Base-by-base conservation (phyloP, 2,329 filamentous ascomycete species). In the Sclerotinia nivalis region DNA sequence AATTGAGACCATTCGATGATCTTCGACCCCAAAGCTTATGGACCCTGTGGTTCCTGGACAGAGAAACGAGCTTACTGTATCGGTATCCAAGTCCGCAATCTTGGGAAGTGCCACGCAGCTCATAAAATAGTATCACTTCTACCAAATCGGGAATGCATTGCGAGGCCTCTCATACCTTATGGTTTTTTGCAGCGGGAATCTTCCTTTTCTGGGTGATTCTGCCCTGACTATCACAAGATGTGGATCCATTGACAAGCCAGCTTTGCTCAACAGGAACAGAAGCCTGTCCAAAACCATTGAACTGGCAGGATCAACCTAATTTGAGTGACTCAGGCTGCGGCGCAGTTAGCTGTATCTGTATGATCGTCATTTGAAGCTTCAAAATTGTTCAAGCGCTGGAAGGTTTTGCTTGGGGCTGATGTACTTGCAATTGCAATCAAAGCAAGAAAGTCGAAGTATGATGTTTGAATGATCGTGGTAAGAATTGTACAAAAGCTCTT, bases 61-160 rank as follows among this genome's bases (percentile, higher is more conserved):
- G 20, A 40, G 55, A n/a, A 58, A 31, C 55, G 55, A 58, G 31
- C 31, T 58, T 58, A 37, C 55, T 37, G 54, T 37, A 22, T 25
- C 18, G 28, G 8, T 55, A 25, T 34, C 52, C 31, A 22, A 34
- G 28, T 22, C 59, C 43, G 37, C 31, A 25, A 34, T 22, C 25
- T 25, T 62, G n/a, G 45, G 59, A 54, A 18, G 15, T 37, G 54
- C 54, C 28, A 56, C 18, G 54, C 54, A 25, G 28, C 5, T 34
- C 45, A 37, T 49, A 43, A 20, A 50, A 5, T 34, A 37, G 60
- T 28, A 31, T 34, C 13, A 64, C 60, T 20, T 34, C 22, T 22
- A 25, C 28, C 60, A 49, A n/a, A 49, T 50, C 49, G 22, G 60
- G 45, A 8, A 64, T 64, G 45, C 60, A 49, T 8, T 64, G 60